phyloP scores from a whole-genome alignment of 2,329 filamentous ascomycete species.

The Pestalotiopsis sp. region DNA sequence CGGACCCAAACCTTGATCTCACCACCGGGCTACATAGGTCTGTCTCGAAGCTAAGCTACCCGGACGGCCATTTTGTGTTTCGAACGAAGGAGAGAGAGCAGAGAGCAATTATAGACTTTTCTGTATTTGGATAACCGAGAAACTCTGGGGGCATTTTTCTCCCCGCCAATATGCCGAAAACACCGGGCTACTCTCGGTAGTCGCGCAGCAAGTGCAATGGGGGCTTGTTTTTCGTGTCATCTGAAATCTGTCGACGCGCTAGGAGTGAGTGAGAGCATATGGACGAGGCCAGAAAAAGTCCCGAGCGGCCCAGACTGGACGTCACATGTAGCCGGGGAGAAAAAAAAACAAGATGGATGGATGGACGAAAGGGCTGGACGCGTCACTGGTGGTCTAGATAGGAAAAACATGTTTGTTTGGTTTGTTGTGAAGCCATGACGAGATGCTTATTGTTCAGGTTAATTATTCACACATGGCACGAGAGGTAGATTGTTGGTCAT shows the following conservation, averaged over 20 bases:
- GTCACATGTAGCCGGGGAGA: not conserved
- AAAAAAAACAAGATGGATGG: not conserved
- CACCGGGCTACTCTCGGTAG: not conserved
- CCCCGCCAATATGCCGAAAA: not conserved
- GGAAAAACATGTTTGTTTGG: too few relatives aligned
- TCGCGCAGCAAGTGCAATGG: not conserved
- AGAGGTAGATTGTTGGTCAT: not conserved
- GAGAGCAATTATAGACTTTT: not conserved
- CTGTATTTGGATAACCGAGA: not conserved
- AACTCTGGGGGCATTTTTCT: not conserved
- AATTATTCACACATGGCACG: not conserved
- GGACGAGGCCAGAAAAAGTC: not conserved
- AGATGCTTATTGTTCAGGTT: too few relatives aligned
- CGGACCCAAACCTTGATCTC: not conserved
- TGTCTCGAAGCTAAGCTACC: not conserved
- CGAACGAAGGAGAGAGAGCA: not conserved
- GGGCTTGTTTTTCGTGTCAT: not conserved
- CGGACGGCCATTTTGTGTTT: not conserved
- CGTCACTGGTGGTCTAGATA: too few relatives aligned
- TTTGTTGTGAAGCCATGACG: too few relatives aligned
- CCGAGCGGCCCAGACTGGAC: not conserved
- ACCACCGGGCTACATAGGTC: not conserved
- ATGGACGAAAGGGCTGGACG: too few relatives aligned
- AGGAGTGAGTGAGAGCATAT: not conserved
- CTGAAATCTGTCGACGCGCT: not conserved